A percentile compares a stretch with the other conserved stretches of the same genome.
Evolutionary conservation across 129 eudicot species (phyloP).

Genomic region (Lonicera japonica): DNA sequence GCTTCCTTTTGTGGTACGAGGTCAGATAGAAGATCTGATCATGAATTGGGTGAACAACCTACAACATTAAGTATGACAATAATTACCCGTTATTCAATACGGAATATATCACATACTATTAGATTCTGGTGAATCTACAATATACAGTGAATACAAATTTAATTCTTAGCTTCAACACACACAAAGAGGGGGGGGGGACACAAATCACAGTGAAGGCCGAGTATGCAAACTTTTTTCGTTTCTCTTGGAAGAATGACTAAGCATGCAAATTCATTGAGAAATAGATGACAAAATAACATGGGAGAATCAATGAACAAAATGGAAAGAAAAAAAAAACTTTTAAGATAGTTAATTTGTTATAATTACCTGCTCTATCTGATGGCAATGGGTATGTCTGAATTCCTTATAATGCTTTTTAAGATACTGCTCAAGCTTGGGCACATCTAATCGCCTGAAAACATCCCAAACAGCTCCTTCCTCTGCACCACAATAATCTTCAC

Average conservation of each 20-base stretch:
- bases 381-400: constrained; percentile 45
- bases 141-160: too few relatives aligned
- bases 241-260: too few relatives aligned
- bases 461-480: constrained; percentile 68
- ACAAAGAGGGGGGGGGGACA: too few relatives aligned
- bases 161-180: too few relatives aligned
- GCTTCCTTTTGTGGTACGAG: constrained; percentile 52
- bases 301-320: too few relatives aligned
- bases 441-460: constrained; percentile 63
- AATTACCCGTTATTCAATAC: too few relatives aligned
- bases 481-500: not conserved
- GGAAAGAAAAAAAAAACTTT: too few relatives aligned
- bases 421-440: constrained; percentile 55
- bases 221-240: too few relatives aligned
- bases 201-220: not conserved
- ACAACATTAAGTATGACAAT: not conserved
- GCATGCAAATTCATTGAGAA: too few relatives aligned
- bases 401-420: constrained; percentile 44
- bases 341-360: too few relatives aligned
- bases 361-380: constrained; percentile 40
- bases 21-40: constrained; percentile 63
- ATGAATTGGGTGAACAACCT: constrained; percentile 71
- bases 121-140: too few relatives aligned
- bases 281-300: not conserved
- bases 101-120: too few relatives aligned